Conservation (phyloP, 345 rosid genomes). For the Ceriops decandra region DNA sequence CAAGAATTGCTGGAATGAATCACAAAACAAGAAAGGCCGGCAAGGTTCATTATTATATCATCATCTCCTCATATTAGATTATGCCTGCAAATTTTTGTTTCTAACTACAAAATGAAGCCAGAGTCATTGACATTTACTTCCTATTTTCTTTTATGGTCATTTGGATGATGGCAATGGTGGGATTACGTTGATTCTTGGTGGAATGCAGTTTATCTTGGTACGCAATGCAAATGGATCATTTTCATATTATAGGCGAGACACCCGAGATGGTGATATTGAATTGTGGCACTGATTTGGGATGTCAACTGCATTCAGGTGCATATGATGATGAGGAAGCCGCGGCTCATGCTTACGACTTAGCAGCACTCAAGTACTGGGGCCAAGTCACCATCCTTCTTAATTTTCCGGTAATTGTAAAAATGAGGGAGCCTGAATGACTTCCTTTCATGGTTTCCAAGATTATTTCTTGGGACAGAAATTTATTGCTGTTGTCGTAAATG, state of each 20-base stretch:
- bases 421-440: background rate
- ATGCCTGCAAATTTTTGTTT: background rate
- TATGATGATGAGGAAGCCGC: slow-evolving; percentile 89
- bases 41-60: slow-evolving; percentile 43
- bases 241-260: too few species aligned
- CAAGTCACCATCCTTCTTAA: slow-evolving; percentile 76
- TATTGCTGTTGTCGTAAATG: background rate
- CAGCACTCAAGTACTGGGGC: slow-evolving; percentile 96
- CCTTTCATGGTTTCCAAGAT: background rate
- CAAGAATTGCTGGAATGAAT: slow-evolving; percentile 79
- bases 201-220: slow-evolving; percentile 23
- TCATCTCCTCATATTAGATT: background rate
- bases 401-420: slow-evolving; percentile 50
- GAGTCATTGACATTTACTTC: background rate
- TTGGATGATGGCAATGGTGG: background rate
- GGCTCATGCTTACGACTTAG: slow-evolving; percentile 91
- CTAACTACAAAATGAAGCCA: background rate
- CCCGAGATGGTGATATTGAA: too few species aligned
- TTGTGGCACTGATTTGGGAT: background rate
- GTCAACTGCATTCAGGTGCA: slow-evolving; percentile 43
- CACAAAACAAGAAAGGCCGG: slow-evolving; percentile 78
- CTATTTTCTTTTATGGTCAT: background rate
- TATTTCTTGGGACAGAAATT: background rate
- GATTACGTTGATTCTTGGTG: background rate
- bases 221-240: background rate